A percentile compares a stretch with the other conserved stretches of the same genome.
These are phyloP conservation scores for Nakazawaea sp. DNA, from an alignment of 805 yeast genomes.

Conservation along the genomic window DNA sequence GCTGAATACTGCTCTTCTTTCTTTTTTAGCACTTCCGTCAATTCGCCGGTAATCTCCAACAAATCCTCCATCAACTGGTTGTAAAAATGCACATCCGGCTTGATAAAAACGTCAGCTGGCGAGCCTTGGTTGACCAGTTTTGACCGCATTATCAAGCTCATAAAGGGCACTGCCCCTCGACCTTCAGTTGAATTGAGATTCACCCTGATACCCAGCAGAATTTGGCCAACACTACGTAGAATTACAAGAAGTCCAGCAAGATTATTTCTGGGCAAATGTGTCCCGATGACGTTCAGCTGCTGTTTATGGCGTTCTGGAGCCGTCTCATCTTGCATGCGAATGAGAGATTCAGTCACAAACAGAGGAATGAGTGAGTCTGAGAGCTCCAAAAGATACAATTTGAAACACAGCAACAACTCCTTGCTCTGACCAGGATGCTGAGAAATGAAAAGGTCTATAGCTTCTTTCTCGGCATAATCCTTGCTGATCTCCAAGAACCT, in stretches of 20 bases:
- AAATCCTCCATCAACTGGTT: background rate
- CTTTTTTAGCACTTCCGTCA: background rate
- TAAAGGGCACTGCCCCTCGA: no score
- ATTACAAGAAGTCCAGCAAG: background rate
- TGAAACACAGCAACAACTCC: no score
- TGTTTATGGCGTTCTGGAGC: background rate
- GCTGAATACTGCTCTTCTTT: background rate
- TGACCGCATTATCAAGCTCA: no score
- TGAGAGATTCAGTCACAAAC: background rate
- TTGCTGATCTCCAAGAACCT: background rate
- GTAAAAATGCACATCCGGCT: background rate
- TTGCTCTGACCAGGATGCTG: no score
- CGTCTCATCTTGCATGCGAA: background rate
- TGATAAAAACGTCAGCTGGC: background rate
- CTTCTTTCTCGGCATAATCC: no score
- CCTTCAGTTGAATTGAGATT: no score
- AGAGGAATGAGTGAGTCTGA: constrained; percentile 5
- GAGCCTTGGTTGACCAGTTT: no score
- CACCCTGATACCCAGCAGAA: no score
- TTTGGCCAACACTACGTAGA: no score
- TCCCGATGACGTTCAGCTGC: background rate
- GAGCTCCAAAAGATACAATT: constrained; percentile 2
- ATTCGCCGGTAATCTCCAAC: background rate
- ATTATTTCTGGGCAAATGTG: constrained; percentile 2
- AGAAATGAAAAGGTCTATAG: no score